Evolutionary conservation across 169 alveolate genomes (phyloP).

Genomic region (Cryptosporidium ryanae): DNA sequence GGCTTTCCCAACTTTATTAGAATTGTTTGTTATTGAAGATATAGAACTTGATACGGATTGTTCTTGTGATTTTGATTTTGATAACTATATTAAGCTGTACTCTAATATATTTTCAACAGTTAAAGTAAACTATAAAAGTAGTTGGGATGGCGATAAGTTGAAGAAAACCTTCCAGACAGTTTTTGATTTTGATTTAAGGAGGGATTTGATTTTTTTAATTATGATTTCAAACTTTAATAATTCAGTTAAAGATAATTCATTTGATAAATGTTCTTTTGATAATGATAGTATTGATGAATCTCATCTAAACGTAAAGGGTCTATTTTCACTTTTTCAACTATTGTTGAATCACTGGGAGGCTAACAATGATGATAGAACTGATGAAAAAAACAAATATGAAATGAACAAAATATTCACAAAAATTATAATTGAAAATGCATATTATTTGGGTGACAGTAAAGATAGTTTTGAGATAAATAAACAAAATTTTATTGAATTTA

Average conservation of each 20-base stretch:
- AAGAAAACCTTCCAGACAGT: conserved; percentile 7
- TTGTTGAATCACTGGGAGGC: conserved; percentile 28
- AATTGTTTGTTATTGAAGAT: conserved; percentile 16
- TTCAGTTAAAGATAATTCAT: neutral
- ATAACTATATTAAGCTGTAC: neutral
- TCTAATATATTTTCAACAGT: conserved; percentile 17
- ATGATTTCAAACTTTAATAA: neutral
- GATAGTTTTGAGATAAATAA: neutral
- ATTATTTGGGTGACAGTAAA: neutral
- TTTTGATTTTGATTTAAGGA: conserved; percentile 27
- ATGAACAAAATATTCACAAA: neutral
- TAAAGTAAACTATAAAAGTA: neutral
- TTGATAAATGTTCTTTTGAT: conserved; percentile 3
- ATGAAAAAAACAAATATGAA: neutral
- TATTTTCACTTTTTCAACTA: conserved; percentile 47
- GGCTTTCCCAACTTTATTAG: conserved; percentile 31
- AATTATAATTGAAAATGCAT: neutral
- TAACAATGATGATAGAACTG: neutral
- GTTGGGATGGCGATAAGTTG: conserved; percentile 9
- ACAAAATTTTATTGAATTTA: neutral
- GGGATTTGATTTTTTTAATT: conserved; percentile 32
- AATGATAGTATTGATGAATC: neutral
- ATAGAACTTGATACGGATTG: neutral
- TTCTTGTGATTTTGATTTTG: neutral
- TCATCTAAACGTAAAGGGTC: conserved; percentile 19